phyloP scores from a whole-genome alignment of 805 yeast genomes.

The Teunomyces kruisii region DNA sequence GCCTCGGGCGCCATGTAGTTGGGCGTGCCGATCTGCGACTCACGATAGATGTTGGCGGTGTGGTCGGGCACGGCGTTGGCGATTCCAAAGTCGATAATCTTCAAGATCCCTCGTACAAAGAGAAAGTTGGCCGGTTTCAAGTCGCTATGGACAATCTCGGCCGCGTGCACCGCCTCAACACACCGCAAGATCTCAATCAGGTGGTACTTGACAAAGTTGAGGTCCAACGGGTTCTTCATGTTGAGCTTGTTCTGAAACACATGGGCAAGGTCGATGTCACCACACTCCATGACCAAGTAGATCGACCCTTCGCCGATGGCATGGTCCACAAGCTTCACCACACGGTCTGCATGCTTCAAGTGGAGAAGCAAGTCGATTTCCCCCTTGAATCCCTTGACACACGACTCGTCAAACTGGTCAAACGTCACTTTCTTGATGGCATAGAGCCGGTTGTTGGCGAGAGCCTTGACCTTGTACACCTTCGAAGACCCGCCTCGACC shows the following conservation, averaged over 20 bases:
- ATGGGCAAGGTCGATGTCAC: constrained; percentile 85
- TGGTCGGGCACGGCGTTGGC: constrained; percentile 94
- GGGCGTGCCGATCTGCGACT: constrained; percentile 91
- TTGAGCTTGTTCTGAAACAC: constrained; percentile 61
- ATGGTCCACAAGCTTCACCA: constrained; percentile 75
- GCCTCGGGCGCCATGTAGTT: constrained; percentile 99
- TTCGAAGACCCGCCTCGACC: constrained; percentile 94
- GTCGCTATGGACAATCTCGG: constrained; percentile 84
- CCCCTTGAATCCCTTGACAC: constrained; percentile 80
- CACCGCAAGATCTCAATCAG: constrained; percentile 77
- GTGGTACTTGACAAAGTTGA: constrained; percentile 77
- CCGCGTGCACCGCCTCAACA: constrained; percentile 82
- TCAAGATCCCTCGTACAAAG: constrained; percentile 78
- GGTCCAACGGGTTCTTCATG: constrained; percentile 45
- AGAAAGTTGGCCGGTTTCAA: constrained; percentile 68
- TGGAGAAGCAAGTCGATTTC: constrained; percentile 75
- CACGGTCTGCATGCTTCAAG: constrained; percentile 61
- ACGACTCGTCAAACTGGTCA: constrained; percentile 75
- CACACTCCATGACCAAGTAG: constrained; percentile 88
- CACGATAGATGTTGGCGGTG: constrained; percentile 86
- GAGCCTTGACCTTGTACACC: constrained; percentile 73
- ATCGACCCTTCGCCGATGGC: constrained; percentile 65
- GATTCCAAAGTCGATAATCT: constrained; percentile 92
- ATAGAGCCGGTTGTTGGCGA: constrained; percentile 52
- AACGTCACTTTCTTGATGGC: constrained; percentile 82